Percentiles rank a stretch among this genome's conserved stretches.
Evolutionary conservation across 2,329 filamentous ascomycete genomes (phyloP).

Genomic region (Mycosphaerella sp.): DNA sequence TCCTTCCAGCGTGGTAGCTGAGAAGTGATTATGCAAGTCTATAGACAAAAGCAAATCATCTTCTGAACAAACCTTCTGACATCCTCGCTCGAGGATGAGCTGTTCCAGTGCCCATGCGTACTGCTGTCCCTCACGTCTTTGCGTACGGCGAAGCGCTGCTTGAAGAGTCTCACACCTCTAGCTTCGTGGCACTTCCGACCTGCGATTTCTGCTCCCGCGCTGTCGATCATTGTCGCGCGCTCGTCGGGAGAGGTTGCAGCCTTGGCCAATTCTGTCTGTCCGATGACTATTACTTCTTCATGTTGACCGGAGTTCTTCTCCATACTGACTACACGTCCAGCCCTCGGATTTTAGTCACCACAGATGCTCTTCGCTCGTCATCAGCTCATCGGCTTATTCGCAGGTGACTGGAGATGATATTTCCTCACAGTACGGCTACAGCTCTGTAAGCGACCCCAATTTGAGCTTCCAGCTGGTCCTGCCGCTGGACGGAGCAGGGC

Average conservation of each 20-base stretch:
- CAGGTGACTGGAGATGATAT: slow-evolving; percentile 2
- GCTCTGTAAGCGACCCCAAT: background rate
- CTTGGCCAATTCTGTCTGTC: too few species aligned
- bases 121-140: background rate
- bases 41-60: slow-evolving; percentile 42
- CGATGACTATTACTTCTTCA: background rate
- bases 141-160: background rate
- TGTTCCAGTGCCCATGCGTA: slow-evolving; percentile 13
- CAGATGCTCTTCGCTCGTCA: background rate
- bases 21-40: slow-evolving; percentile 41
- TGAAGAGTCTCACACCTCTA: background rate
- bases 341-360: background rate
- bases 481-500: background rate
- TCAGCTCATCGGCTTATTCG: background rate
- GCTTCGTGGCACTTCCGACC: background rate
- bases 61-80: slow-evolving; percentile 46
- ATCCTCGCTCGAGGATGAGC: slow-evolving; percentile 29
- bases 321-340: background rate
- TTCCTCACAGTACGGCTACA: too few species aligned
- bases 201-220: background rate
- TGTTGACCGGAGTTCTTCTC: background rate
- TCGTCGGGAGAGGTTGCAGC: too few species aligned
- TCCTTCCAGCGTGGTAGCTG: slow-evolving; percentile 47
- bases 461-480: too few species aligned
- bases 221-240: background rate